Base-by-base conservation (phyloP, 768 basidiomycete species). In the Hebeloma cylindrosporum region DNA sequence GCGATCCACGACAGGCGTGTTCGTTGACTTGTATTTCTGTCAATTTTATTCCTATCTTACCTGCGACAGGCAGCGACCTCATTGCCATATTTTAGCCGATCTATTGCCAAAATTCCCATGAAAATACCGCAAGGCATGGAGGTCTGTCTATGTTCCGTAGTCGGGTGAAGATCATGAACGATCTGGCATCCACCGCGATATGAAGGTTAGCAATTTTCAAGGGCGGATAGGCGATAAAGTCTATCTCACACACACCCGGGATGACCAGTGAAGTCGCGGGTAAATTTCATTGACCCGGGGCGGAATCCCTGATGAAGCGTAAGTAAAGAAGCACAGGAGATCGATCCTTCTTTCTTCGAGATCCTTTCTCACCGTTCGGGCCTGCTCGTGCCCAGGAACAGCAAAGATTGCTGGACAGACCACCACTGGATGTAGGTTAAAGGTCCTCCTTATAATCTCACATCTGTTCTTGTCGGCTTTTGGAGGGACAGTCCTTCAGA, bases 401-500 rank as follows among this genome's bases (percentile, higher is more conserved):
- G 47, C 45, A 33, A 51, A 48, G 47, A 54, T 49, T 59, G 58
- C 64, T 60, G 52, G 63, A 61, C 59, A 61, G 60, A 49, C 55
- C 40, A n/a, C n/a, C n/a, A n/a, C n/a, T n/a, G n/a, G n/a, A n/a
- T n/a, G n/a, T n/a, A n/a, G 50, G 57, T 47, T 56, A 51, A 60
- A 45, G 51, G 40, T 53, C 37, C 52, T 53, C 56, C n/a, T 66
- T 68, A 66, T 64, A 67, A 57, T 57, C 59, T 56, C 53, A 45
- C 56, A 42, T 46, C 52, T 48, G 29, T 45, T 43, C 28, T 51
- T n/a, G n/a, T 52, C 48, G 40, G 45, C 31, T 34, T 52, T 50
- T 49, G 48, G 44, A 43, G 49, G 50, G 41, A 48, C 40, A 43
- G 23, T 32, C 20, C 33, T 41, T 47, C 32, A 45, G 50, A 34